Conservation (phyloP, 2,329 filamentous ascomycete genomes). For the Diplodia seriata region DNA sequence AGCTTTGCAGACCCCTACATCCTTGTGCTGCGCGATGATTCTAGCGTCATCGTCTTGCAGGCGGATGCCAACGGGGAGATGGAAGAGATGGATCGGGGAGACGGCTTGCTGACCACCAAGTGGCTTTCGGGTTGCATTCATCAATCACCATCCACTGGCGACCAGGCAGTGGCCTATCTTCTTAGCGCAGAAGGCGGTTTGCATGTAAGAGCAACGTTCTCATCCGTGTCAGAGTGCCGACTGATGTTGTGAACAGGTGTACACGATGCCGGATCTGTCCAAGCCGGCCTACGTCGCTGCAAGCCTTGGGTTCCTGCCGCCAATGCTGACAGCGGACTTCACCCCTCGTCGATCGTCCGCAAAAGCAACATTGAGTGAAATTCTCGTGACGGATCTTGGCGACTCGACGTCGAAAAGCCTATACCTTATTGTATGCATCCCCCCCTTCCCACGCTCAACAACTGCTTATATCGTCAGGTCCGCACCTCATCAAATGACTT, state of each 20-base stretch:
- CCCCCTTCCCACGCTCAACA: not conserved
- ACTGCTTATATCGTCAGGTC: slow-evolving; percentile 57
- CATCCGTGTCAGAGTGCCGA: not conserved
- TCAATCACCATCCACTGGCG: slow-evolving; percentile 61
- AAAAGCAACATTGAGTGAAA: slow-evolving; percentile 77
- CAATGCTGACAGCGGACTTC: slow-evolving; percentile 75
- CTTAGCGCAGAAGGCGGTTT: slow-evolving; percentile 77
- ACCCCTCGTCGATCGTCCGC: slow-evolving; percentile 71
- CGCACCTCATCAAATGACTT: slow-evolving; percentile 83
- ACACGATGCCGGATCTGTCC: slow-evolving; percentile 74
- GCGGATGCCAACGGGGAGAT: slow-evolving; percentile 83
- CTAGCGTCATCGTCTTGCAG: slow-evolving; percentile 77
- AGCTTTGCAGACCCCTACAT: slow-evolving; percentile 89
- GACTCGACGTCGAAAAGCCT: slow-evolving; percentile 73
- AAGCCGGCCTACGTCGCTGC: slow-evolving; percentile 77
- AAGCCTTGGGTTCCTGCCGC: slow-evolving; percentile 78
- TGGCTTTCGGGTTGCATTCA: slow-evolving; percentile 89
- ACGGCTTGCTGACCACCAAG: slow-evolving; percentile 66
- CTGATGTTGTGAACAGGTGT: slow-evolving; percentile 64
- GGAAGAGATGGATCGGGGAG: slow-evolving; percentile 76
- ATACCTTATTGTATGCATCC: slow-evolving; percentile 75
- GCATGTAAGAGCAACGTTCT: slow-evolving; percentile 63
- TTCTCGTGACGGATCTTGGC: slow-evolving; percentile 84
- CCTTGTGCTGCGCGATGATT: slow-evolving; percentile 82
- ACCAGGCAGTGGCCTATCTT: slow-evolving; percentile 75